A percentile compares a stretch with the other conserved stretches of the same genome.
phyloP scores from a whole-genome alignment of 2,329 filamentous ascomycete genomes.

The Fusarium sp. region DNA sequence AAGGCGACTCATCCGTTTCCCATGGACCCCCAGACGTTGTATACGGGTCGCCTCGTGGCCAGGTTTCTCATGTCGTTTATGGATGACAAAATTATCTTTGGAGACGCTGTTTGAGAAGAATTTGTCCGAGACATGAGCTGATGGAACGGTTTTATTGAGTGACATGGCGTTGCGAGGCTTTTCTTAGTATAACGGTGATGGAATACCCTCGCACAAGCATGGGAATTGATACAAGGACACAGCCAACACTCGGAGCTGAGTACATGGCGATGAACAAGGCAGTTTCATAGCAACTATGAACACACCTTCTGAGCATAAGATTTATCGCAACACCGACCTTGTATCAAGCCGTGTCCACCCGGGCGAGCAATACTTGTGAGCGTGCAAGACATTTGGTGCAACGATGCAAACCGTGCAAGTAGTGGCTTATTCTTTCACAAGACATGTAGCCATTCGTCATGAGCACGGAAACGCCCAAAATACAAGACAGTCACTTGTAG shows the following conservation, averaged over 20 bases:
- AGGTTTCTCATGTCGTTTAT: constrained; percentile 67
- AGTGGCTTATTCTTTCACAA: background rate
- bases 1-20: constrained; percentile 59
- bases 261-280: background rate
- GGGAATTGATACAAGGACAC: background rate
- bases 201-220: constrained; percentile 23
- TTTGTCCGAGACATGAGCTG: constrained; percentile 38
- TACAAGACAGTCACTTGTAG: constrained; percentile 11
- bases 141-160: constrained; percentile 25
- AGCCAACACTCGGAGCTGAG: constrained; percentile 20
- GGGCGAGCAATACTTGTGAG: constrained; percentile 1
- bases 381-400: constrained; percentile 19
- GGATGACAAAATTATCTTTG: constrained; percentile 62
- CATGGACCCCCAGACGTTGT: constrained; percentile 60
- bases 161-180: constrained; percentile 34
- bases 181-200: constrained; percentile 25
- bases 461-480: constrained; percentile 1
- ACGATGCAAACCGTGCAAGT: constrained; percentile 1
- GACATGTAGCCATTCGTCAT: constrained; percentile 14
- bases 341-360: constrained; percentile 10
- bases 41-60: constrained; percentile 63
- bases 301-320: background rate
- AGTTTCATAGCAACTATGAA: constrained; percentile 5
- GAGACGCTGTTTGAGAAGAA: constrained; percentile 35
- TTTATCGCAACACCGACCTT: background rate